Percentiles rank a stretch among this genome's conserved stretches.
Evolutionary conservation across 352 stramenopile species (phyloP).

Genomic region (Globisporangium cylindrosporum): DNA sequence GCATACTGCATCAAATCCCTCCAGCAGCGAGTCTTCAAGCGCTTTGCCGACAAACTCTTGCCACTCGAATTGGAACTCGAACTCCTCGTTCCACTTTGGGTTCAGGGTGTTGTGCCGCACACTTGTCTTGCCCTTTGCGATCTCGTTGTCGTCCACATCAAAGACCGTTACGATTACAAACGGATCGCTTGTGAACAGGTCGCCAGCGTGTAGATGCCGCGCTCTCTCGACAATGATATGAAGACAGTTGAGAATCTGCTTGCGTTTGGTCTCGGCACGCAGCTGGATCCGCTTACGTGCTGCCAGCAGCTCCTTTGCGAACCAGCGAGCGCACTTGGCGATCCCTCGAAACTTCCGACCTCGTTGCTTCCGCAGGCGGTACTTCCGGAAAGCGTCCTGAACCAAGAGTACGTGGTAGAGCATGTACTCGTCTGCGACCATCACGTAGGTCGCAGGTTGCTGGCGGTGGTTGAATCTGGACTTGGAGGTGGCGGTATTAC

Average conservation of each 20-base stretch:
- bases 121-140: constrained; percentile 44
- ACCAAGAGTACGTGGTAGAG: constrained; percentile 69
- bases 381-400: constrained; percentile 59
- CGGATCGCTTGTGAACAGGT: constrained; percentile 62
- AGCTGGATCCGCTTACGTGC: constrained; percentile 23
- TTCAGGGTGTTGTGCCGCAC: constrained; percentile 51
- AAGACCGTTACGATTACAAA: constrained; percentile 40
- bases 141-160: constrained; percentile 28
- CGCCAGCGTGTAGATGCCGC: constrained; percentile 39
- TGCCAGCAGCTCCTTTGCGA: constrained; percentile 23
- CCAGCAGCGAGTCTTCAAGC: not conserved
- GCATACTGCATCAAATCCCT: not conserved
- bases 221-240: constrained; percentile 55
- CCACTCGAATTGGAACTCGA: constrained; percentile 33
- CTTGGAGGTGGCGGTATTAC: not conserved
- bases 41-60: not conserved
- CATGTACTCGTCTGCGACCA: constrained; percentile 48
- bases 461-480: constrained; percentile 11
- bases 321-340: constrained; percentile 26
- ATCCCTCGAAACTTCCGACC: constrained; percentile 32
- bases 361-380: constrained; percentile 19
- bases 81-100: constrained; percentile 76
- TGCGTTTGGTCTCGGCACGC: constrained; percentile 27
- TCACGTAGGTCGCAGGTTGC: constrained; percentile 41
- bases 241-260: constrained; percentile 49